phyloP scores from a whole-genome alignment of 2,329 filamentous ascomycete genomes.

The Cordyceps farinosa region DNA sequence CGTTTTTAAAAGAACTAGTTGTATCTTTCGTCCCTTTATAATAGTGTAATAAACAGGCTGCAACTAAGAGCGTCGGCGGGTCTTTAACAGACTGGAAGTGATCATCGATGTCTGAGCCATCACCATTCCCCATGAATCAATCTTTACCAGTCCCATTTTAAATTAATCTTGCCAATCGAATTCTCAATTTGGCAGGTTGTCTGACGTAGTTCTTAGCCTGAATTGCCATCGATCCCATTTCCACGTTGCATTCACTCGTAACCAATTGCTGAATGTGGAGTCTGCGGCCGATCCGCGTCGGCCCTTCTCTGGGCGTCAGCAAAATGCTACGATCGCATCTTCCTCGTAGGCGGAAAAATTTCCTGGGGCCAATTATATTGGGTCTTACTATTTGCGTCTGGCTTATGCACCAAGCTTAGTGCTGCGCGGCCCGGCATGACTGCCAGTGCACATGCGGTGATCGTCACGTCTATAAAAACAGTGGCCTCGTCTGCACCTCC shows the following conservation, averaged over 20 bases:
- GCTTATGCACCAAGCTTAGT: no score
- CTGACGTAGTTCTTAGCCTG: no score
- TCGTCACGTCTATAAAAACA: not conserved
- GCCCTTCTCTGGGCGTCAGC: conserved; percentile 4
- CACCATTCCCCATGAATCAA: no score
- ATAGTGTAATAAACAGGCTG: no score
- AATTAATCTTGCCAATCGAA: no score
- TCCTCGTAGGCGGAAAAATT: conserved; percentile 1
- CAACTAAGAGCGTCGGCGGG: no score
- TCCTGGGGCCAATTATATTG: not conserved
- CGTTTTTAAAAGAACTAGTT: no score
- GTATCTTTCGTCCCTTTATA: no score
- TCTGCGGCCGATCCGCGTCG: not conserved
- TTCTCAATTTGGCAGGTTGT: no score
- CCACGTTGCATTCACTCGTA: not conserved
- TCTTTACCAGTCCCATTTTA: no score
- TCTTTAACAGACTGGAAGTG: no score
- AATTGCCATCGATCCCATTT: not conserved
- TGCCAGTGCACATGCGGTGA: not conserved
- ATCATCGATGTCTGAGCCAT: no score
- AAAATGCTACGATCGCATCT: conserved; percentile 1
- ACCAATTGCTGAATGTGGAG: not conserved
- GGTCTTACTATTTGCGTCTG: not conserved
- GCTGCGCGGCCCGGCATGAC: not conserved
- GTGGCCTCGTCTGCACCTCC: not conserved